phyloP scores from a whole-genome alignment of 768 basidiomycete species.

The Agrocybe praecox region DNA sequence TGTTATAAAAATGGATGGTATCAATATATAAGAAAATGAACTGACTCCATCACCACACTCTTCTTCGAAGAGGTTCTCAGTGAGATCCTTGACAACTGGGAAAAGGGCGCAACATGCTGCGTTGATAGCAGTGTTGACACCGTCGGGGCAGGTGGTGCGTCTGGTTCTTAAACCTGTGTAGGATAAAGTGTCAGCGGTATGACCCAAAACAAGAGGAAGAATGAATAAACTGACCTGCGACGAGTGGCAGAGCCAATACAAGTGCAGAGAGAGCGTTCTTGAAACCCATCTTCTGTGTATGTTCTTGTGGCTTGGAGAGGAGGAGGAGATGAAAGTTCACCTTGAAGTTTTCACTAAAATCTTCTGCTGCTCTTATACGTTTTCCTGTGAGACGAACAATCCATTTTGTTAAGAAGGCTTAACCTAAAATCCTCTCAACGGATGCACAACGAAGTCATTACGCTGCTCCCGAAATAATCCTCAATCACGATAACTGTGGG shows the following conservation, averaged over 20 bases:
- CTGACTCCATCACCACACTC: constrained; percentile 16
- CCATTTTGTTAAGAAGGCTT: no score
- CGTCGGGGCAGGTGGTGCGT: constrained; percentile 5
- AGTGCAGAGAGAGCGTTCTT: constrained; percentile 8
- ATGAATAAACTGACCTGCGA: constrained; percentile 2
- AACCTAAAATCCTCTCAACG: no score
- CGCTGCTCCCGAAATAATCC: background rate
- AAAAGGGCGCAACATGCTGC: constrained; percentile 9
- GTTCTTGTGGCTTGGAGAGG: background rate
- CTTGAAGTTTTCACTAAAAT: background rate
- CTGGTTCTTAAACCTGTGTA: constrained; percentile 5
- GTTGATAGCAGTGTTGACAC: constrained; percentile 4
- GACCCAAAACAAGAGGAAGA: background rate
- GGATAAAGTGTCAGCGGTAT: no score
- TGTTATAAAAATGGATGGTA: background rate
- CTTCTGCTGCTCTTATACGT: background rate
- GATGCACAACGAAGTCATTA: no score
- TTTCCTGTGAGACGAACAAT: background rate
- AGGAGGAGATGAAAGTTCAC: background rate
- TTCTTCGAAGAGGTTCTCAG: constrained; percentile 11
- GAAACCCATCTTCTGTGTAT: constrained; percentile 8
- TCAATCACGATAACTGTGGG: background rate
- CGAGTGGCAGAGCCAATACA: constrained; percentile 8
- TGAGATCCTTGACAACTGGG: constrained; percentile 13
- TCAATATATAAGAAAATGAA: background rate